These are phyloP conservation scores for Xylaria sp. DNA, from an alignment of 2,329 filamentous ascomycete species.

Conservation along the genomic window DNA sequence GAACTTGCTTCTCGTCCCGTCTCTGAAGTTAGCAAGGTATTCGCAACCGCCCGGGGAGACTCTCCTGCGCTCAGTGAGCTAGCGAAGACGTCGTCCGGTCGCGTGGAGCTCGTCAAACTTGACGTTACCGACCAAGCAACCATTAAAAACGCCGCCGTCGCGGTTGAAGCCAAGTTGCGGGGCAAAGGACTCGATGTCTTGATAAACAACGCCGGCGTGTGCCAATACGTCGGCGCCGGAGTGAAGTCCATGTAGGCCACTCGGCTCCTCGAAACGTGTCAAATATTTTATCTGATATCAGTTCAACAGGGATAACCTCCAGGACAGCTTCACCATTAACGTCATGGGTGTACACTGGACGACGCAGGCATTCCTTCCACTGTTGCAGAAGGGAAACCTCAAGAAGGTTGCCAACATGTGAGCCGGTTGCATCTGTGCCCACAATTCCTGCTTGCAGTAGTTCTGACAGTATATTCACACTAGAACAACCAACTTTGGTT, in stretches of 20 bases:
- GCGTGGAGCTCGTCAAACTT: slow-evolving; percentile 52
- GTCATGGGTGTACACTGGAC: slow-evolving; percentile 51
- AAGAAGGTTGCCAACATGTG: slow-evolving; percentile 59
- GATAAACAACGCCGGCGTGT: slow-evolving; percentile 53
- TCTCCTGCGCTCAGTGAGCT: not conserved
- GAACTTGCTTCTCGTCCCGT: slow-evolving; percentile 4
- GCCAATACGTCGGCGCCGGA: not conserved
- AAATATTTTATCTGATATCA: not conserved
- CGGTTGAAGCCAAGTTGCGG: slow-evolving; percentile 50
- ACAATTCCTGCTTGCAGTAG: not conserved
- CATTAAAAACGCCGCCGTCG: slow-evolving; percentile 50
- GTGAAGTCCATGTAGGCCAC: slow-evolving; percentile 9
- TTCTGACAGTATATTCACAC: not conserved
- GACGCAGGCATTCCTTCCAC: slow-evolving; percentile 54
- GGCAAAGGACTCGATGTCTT: slow-evolving; percentile 59
- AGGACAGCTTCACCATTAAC: slow-evolving; percentile 48
- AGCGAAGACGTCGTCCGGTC: slow-evolving; percentile 39
- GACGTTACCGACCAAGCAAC: slow-evolving; percentile 52
- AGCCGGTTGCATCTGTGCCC: not conserved
- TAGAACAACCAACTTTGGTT: slow-evolving; percentile 10
- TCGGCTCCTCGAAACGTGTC: not conserved
- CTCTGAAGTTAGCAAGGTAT: not conserved
- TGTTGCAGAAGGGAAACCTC: slow-evolving; percentile 52
- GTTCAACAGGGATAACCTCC: slow-evolving; percentile 42
- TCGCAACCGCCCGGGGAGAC: slow-evolving; percentile 5